Evolutionary conservation across 1,284 basidiomycete genomes (phyloP), one percentile per base, ranked within the genome.

Genomic region (Coriolopsis trogii): DNA sequence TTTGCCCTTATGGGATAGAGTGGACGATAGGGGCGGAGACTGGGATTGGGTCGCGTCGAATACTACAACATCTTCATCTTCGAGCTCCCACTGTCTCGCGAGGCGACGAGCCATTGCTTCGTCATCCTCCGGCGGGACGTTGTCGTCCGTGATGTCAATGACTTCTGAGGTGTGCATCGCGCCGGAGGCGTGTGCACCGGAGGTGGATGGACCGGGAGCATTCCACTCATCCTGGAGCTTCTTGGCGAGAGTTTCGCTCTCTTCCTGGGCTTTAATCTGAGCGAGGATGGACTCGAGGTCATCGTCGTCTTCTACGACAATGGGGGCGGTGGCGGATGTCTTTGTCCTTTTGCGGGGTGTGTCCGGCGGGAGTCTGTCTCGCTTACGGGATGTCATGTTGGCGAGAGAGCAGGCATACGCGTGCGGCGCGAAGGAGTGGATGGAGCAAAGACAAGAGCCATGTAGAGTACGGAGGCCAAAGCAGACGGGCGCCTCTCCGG

Each of bases 201-300:
- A 43, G 45, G 43, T 33, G 25, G 49, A 49, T 6, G 51, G 51
- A 15, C 47, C 53, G 9, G 46, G 24, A 7, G 42, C 48, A 39
- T 55, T 51, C 62, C 62, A 69, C 48, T 72, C 67, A 6, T 60
- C 49, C 56, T 77, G 70, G 10, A 76, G 56, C 34, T 65, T 52
- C 37, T 47, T 64, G 0, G 74, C 75, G 20, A 75, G 66, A 7
- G 60, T 68, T 60, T 78, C 77, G 55, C 72, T 77, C 49, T 71
- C 69, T 58, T 79, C 75, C 45, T 74, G 73, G 29, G 72, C 70
- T 40, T 72, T 65, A 21, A 78, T 77, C 28, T 63, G 73, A 1
- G 70, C 66, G 13, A 78, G 61, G 16, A 78, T 72, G 13, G 55
- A 58, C 37, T 70, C 67, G n/a, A 78, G 49, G 25, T 74, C 72